Evolutionary conservation across 768 basidiomycete genomes (phyloP).

Genomic region (Phanerochaete carnosa): DNA sequence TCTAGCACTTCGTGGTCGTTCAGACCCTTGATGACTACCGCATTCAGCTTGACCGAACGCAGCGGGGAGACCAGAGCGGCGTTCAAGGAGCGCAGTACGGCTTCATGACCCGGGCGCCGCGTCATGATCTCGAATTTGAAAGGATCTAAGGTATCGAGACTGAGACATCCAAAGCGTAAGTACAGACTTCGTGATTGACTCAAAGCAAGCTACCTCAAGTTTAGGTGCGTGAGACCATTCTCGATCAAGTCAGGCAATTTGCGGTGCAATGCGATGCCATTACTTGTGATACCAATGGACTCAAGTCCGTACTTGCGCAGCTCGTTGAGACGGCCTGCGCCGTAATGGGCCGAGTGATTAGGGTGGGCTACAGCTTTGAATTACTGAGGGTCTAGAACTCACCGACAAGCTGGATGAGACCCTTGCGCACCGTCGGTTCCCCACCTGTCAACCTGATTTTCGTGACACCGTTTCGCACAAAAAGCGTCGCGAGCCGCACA

Average conservation of each 20-base stretch:
- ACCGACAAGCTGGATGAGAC: slow-evolving; percentile 69
- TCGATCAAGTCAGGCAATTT: slow-evolving; percentile 63
- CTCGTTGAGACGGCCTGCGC: slow-evolving; percentile 54
- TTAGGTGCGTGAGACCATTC: slow-evolving; percentile 75
- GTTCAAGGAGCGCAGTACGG: slow-evolving; percentile 66
- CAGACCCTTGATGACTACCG: slow-evolving; percentile 76
- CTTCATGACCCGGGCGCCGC: slow-evolving; percentile 70
- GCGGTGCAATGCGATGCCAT: slow-evolving; percentile 74
- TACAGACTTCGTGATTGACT: neutral
- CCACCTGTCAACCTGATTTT: slow-evolving; percentile 90
- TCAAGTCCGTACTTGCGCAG: slow-evolving; percentile 60
- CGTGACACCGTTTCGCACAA: slow-evolving; percentile 77
- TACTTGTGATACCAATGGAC: slow-evolving; percentile 84
- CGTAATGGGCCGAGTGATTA: neutral
- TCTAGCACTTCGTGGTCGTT: slow-evolving; percentile 80
- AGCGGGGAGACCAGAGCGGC: slow-evolving; percentile 55
- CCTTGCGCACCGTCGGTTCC: slow-evolving; percentile 82
- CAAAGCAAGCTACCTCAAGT: slow-evolving; percentile 45
- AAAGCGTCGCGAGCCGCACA: slow-evolving; percentile 67
- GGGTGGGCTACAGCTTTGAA: neutral
- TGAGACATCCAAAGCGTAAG: slow-evolving; percentile 22
- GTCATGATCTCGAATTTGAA: slow-evolving; percentile 89
- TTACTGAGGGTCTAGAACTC: neutral
- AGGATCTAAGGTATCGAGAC: slow-evolving; percentile 82
- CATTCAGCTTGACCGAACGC: slow-evolving; percentile 74